A percentile compares a stretch with the other conserved stretches of the same genome.
Conservation (phyloP, 2,329 filamentous ascomycete species). For the Didymella keratinophila region DNA sequence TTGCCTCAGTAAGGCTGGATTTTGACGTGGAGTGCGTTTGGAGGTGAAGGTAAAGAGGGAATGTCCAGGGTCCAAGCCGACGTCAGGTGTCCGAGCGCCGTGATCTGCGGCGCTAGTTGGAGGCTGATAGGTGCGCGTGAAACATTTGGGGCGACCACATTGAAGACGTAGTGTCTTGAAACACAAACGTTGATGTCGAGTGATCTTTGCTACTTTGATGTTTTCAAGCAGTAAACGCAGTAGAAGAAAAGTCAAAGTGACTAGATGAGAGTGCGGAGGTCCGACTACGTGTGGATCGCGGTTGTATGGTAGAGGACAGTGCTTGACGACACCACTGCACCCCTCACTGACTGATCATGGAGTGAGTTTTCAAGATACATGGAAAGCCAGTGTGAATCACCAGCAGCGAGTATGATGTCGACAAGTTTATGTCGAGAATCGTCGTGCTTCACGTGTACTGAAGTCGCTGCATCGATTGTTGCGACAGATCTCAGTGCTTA, state of each 20-base stretch:
- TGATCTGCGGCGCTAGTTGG: constrained; percentile 21
- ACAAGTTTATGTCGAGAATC: not conserved
- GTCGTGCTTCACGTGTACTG: not conserved
- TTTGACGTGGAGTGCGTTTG: constrained; percentile 19
- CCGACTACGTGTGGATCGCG: no score
- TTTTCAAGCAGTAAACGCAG: not conserved
- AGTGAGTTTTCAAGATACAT: not conserved
- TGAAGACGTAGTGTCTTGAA: not conserved
- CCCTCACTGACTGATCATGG: no score
- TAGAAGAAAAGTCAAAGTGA: not conserved
- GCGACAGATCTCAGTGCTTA: no score
- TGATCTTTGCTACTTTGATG: no score
- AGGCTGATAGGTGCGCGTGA: constrained; percentile 11
- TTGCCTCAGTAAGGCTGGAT: constrained; percentile 21
- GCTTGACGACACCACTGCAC: no score
- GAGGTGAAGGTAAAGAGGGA: constrained; percentile 1
- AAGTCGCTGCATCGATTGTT: not conserved
- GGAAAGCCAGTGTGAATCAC: not conserved
- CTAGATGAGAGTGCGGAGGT: not conserved
- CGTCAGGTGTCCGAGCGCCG: constrained; percentile 23
- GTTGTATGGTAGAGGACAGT: no score
- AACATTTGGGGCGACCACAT: not conserved
- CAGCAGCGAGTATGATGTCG: not conserved
- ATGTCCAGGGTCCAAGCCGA: constrained; percentile 13
- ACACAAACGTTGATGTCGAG: no score